Evolutionary conservation across 176 grass and related monocot species (phyloP), one percentile per base, ranked within the genome.

Genomic region (Dendrocalamus sinicus): DNA sequence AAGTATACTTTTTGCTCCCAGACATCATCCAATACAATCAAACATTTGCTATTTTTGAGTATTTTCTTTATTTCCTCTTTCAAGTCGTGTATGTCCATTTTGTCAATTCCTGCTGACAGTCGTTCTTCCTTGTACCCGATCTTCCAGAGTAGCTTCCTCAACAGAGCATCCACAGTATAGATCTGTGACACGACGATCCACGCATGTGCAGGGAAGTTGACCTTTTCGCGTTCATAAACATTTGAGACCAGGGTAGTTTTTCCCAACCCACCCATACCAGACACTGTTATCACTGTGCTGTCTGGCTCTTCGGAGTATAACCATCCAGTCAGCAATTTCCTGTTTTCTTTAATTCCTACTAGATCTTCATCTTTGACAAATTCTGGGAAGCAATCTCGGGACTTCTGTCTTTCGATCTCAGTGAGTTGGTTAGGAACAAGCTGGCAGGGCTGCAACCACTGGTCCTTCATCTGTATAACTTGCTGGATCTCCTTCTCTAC

Each of bases 21-120:
- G 1, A 94, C 82, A 89, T 94, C 92, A 83, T 91, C 89, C 73
- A 94, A 72, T 12, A 94, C 61, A 6, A 94, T 60, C 19, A 94
- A 50, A 50, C 85, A 84, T 67, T 69, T 94, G 14, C 68, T 86
- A 28, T 53, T 32, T 63, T 77, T 53, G 19, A 94, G 81, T 13
- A 12, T 46, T 10, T 13, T 0, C 10, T 73, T 35, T 86, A 63
- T 73, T 62, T 32, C 28, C n/a, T 48, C 53, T 58, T 48, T 62
- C 69, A 83, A n/a, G 24, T 83, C 69, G 73, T 50, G 2, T 9
- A 3, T 40, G 58, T 83, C 80, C 80, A 83, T 80, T 43, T 11
- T 22, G 26, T 67, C 61, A 14, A 80, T 52, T 45, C 67, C 52
- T 39, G 41, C 12, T 14, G 60, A 64, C 46, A 12, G n/a, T 47